Evolutionary conservation across 2,329 filamentous ascomycete species (phyloP).

Genomic region (Fusarium graminum): DNA sequence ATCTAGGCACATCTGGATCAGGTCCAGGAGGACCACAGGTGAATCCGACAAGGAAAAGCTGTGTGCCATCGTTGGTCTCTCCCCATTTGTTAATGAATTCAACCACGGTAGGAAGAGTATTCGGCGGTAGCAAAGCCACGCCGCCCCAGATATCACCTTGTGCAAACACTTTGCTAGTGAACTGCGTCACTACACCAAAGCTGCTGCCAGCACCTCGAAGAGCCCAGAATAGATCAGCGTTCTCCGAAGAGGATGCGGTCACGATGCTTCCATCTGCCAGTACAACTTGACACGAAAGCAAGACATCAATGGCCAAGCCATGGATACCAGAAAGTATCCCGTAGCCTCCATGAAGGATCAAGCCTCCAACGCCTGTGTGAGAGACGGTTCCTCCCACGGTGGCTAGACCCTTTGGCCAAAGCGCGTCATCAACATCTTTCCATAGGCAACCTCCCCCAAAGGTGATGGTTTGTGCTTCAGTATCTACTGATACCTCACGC

Average conservation of each 20-base stretch:
- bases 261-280: constrained; percentile 55
- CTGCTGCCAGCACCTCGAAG: constrained; percentile 57
- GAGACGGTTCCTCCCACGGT: constrained; percentile 73
- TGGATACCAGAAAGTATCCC: constrained; percentile 67
- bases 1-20: constrained; percentile 40
- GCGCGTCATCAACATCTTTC: constrained; percentile 66
- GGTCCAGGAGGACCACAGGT: constrained; percentile 36
- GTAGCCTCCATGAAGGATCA: constrained; percentile 70
- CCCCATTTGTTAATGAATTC: constrained; percentile 51
- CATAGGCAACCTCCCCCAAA: constrained; percentile 66
- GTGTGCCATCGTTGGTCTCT: constrained; percentile 44
- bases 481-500: constrained; percentile 63
- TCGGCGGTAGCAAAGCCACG: constrained; percentile 44
- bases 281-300: constrained; percentile 57
- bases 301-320: constrained; percentile 63
- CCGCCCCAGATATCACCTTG: constrained; percentile 53
- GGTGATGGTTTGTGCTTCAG: constrained; percentile 58
- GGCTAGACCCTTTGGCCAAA: constrained; percentile 64
- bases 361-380: constrained; percentile 71
- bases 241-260: constrained; percentile 57
- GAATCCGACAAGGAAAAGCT: constrained; percentile 37
- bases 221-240: constrained; percentile 59
- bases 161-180: constrained; percentile 52
- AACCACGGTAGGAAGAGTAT: constrained; percentile 49
- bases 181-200: constrained; percentile 59